phyloP scores from a whole-genome alignment of 441 rosid genomes.

The Gossypium schwendimanii region DNA sequence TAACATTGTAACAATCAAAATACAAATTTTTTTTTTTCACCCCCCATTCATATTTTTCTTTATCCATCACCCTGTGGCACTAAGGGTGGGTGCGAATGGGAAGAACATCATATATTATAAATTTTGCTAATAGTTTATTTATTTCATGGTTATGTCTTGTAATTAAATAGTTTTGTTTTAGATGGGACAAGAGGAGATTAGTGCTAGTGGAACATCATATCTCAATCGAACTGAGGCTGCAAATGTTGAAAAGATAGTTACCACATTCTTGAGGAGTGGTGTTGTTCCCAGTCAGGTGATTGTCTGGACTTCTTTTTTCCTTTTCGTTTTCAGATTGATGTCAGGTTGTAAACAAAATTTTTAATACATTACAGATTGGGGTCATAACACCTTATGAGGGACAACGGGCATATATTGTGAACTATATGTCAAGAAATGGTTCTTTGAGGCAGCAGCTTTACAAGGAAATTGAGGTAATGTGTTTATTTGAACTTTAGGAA shows the following conservation, averaged over 20 bases:
- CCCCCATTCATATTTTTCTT: not conserved
- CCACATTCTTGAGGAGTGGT: slow-evolving; percentile 95
- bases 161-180: slow-evolving; percentile 31
- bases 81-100: not conserved
- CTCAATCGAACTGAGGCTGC: slow-evolving; percentile 99
- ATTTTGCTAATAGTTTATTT: not conserved
- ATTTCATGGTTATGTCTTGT: slow-evolving; percentile 12
- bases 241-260: slow-evolving; percentile 97
- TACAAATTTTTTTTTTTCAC: not conserved
- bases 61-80: not conserved
- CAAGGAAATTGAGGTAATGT: slow-evolving; percentile 95
- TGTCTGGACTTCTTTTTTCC: not conserved
- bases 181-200: slow-evolving; percentile 99
- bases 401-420: slow-evolving; percentile 96
- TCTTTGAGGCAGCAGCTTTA: slow-evolving; percentile 94
- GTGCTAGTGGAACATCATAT: slow-evolving; percentile 98
- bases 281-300: slow-evolving; percentile 90
- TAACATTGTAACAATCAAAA: not conserved
- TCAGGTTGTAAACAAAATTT: not conserved
- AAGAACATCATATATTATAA: not conserved
- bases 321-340: slow-evolving; percentile 7
- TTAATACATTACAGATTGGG: slow-evolving; percentile 57
- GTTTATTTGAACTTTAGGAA: not conserved
- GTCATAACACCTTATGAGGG: slow-evolving; percentile 99
- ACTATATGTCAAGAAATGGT: slow-evolving; percentile 97